Percentiles rank a stretch among this genome's conserved stretches.
phyloP scores from a whole-genome alignment of 164 flowering plant species.

The Nelumbo lutea region DNA sequence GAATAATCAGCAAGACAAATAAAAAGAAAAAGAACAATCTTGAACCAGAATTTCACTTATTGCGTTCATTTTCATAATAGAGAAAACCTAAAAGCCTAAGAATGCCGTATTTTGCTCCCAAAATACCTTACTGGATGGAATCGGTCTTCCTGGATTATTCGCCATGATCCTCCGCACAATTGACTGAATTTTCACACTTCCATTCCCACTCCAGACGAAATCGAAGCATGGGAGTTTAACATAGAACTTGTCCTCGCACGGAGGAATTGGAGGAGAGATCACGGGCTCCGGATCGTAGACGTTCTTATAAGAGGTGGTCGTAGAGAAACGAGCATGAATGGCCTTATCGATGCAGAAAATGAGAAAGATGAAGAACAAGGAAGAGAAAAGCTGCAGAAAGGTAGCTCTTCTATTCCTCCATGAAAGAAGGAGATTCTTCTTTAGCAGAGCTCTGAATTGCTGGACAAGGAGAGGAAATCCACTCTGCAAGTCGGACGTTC shows the following conservation, averaged over 20 bases:
- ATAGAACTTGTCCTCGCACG: slow-evolving; percentile 78
- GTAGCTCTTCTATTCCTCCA: slow-evolving; percentile 70
- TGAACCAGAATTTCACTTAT: too few species aligned
- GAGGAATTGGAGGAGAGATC: slow-evolving; percentile 54
- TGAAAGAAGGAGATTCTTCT: slow-evolving; percentile 67
- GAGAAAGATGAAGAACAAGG: slow-evolving; percentile 84
- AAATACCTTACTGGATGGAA: slow-evolving; percentile 61
- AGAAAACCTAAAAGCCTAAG: neutral
- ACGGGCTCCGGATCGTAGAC: slow-evolving; percentile 52
- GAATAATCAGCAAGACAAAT: too few species aligned
- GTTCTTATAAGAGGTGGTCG: slow-evolving; percentile 35
- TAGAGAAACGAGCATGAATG: slow-evolving; percentile 32
- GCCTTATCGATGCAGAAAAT: slow-evolving; percentile 70
- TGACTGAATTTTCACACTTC: slow-evolving; percentile 28
- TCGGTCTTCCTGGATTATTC: slow-evolving; percentile 82
- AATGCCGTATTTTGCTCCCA: neutral
- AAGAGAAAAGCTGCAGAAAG: slow-evolving; percentile 65
- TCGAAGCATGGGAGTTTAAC: slow-evolving; percentile 66
- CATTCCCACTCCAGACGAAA: slow-evolving; percentile 85
- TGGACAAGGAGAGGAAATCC: slow-evolving; percentile 59
- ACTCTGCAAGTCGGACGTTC: slow-evolving; percentile 30
- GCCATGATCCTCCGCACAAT: slow-evolving; percentile 59
- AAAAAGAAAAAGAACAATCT: too few species aligned
- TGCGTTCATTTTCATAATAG: neutral
- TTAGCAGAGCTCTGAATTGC: slow-evolving; percentile 58